Base-by-base conservation (phyloP, 2,329 filamentous ascomycete genomes). In the Pseudogymnoascus sp. region DNA sequence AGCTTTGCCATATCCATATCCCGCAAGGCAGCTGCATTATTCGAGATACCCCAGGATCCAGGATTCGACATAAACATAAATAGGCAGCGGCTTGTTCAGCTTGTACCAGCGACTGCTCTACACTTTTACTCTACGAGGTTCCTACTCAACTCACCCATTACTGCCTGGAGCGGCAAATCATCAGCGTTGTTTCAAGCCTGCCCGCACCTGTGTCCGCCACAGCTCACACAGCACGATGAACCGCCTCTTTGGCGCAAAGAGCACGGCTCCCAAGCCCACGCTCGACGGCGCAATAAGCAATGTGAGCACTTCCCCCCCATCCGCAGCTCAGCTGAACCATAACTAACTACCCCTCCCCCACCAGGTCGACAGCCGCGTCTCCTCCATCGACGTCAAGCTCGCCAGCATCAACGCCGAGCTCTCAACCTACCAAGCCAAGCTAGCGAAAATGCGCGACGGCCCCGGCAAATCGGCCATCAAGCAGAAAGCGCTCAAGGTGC, bases 401-500 rank as follows among this genome's bases (percentile, higher is more conserved):
- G 89, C 92, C 64, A 88, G 91, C 66, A 84, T 97, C 70, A 97
- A 96, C 77, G 87, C 89, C 69, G 93, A 97, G 74, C 88, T 99
- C 4, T 81, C 86, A 13, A 87, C 88, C 65, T 96, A 97, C 80
- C 92, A 97, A 76, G 79, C 87, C 67, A 92, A 93, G 72, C 87
- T 97, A 33, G 76, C 85, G 69, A 93, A 92, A 73, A 95, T 97
- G 92, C 91, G 92, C 75, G 92, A 97, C 67, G 94, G 94, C 0
- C 92, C 93, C 0, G 94, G 92, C 68, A 97, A 97, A 76, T 87
- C 85, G 12, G 92, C 93, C 31, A 86, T 99, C 70, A 95, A 94
- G 74, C 87, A 95, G 72, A 97, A 97, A 72, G 93, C 93, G 1
- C 87, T 96, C 70, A 96, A 96, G 71, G 87, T 97, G 9, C 87